phyloP scores from a whole-genome alignment of 2,329 filamentous ascomycete species.

The Aspergillus awamori region DNA sequence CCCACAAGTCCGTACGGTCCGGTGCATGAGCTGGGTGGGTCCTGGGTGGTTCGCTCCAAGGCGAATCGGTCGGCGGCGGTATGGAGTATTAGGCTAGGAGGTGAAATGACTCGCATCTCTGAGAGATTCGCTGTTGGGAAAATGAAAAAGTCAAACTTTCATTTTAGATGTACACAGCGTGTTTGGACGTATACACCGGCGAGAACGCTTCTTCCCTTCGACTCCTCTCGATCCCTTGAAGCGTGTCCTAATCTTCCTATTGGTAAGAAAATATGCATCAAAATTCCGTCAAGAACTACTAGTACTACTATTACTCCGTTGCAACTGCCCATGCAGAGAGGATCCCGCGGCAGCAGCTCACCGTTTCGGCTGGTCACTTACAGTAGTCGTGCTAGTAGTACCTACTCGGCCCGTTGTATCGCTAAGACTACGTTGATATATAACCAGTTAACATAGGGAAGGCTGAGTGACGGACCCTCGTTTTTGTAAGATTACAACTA shows the following conservation, averaged over 20 bases:
- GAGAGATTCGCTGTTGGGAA: background rate
- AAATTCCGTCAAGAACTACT: background rate
- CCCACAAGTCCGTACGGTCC: constrained; percentile 20
- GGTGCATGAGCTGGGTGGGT: constrained; percentile 35
- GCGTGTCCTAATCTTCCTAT: background rate
- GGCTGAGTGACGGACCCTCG: background rate
- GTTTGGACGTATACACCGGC: background rate
- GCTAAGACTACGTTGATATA: background rate
- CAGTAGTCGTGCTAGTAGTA: background rate
- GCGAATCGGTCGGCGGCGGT: constrained; percentile 11
- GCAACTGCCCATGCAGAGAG: background rate
- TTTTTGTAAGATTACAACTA: background rate
- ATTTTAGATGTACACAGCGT: background rate
- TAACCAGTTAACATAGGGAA: background rate
- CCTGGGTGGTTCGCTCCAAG: constrained; percentile 8
- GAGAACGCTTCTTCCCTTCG: background rate
- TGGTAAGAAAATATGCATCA: background rate
- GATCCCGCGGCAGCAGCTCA: background rate
- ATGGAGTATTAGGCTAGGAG: background rate
- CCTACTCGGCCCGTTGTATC: background rate
- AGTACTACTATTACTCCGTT: background rate
- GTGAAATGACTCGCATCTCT: constrained; percentile 26
- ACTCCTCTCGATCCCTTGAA: background rate
- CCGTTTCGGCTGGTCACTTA: background rate
- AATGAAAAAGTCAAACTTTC: background rate